Percentiles rank a stretch among this genome's conserved stretches.
phyloP scores from a whole-genome alignment of 2,329 filamentous ascomycete genomes.

The Harringtonia aguacate region DNA sequence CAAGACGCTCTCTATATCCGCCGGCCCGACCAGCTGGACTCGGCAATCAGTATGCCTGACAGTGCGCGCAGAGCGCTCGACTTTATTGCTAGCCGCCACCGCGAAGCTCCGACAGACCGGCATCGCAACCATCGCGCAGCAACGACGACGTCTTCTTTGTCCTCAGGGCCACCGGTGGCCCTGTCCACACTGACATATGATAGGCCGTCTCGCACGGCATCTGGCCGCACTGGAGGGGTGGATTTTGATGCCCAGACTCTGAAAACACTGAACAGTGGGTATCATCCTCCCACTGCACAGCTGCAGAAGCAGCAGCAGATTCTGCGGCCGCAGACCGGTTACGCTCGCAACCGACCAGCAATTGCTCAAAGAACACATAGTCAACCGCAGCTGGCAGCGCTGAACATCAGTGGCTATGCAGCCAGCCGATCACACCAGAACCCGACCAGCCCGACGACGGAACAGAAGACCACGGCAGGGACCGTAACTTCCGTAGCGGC shows the following conservation, averaged over 20 bases:
- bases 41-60: slow-evolving; percentile 25
- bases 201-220: slow-evolving; percentile 15
- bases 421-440: not conserved
- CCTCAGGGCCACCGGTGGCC: too few relatives aligned
- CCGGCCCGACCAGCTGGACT: not conserved
- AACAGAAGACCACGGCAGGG: not conserved
- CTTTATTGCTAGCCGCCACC: slow-evolving; percentile 36
- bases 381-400: slow-evolving; percentile 34
- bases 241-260: slow-evolving; percentile 24
- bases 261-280: slow-evolving; percentile 19
- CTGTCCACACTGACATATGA: not conserved
- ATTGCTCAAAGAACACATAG: slow-evolving; percentile 34
- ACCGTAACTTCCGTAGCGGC: not conserved
- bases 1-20: not conserved
- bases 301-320: slow-evolving; percentile 10
- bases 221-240: slow-evolving; percentile 18
- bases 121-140: too few relatives aligned
- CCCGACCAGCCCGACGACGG: not conserved
- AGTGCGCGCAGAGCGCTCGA: slow-evolving; percentile 38
- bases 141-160: not conserved
- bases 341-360: slow-evolving; percentile 35
- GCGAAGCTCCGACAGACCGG: not conserved
- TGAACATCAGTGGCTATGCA: slow-evolving; percentile 21
- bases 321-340: slow-evolving; percentile 42
- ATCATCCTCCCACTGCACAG: slow-evolving; percentile 7